Evolutionary conservation across 1,284 basidiomycete genomes (phyloP), one percentile per base, ranked within the genome.

Genomic region (Trichosporon coremiiforme): DNA sequence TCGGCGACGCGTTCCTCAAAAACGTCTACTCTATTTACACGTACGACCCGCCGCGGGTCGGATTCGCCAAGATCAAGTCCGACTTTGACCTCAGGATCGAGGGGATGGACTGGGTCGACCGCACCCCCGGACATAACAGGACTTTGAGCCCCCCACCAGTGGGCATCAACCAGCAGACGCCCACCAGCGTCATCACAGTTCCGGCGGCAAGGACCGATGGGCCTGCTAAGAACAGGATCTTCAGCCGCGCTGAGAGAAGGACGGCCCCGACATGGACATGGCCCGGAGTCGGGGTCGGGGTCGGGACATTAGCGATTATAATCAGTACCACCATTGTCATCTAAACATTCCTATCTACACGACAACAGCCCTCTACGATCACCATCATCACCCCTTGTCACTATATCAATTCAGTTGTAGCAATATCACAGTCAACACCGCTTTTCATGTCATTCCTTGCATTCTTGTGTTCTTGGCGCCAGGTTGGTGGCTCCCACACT

Each of bases 1-100:
- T 97, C 57, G 95, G 95, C 20, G 95, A 95, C 78, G 91, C 93
- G 0, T 98, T 99, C 87, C 87, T 98, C 65, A 93, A 93, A 80
- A 86, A 85, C 71, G 85, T 86, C 47, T 86, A 87, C 77, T 82
- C 82, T 15, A 78, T 81, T 8, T 85, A 82, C 77, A 78, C 84
- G 62, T 85, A 83, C 74, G 81, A 82, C 68, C 85, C 85, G 0
- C 71, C 85, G 0, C 79, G 82, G 0, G 82, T 86, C 57, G 85
- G 85, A 4, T 85, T 86, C 71, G 85, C 85, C 10, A 22, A 47
- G 2, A 36, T 68, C n/a, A 33, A 31, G n/a, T 35, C 45, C 10
- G 35, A 62, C 29, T 62, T 33, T 13, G 31, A 62, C 33, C 57
- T 62, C 31, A 65, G 17, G 38, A 13, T 33, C 1, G 20, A 29